A percentile compares a stretch with the other conserved stretches of the same genome.
Evolutionary conservation across 768 basidiomycete genomes (phyloP).

Genomic region (Cytidiella melzeri): DNA sequence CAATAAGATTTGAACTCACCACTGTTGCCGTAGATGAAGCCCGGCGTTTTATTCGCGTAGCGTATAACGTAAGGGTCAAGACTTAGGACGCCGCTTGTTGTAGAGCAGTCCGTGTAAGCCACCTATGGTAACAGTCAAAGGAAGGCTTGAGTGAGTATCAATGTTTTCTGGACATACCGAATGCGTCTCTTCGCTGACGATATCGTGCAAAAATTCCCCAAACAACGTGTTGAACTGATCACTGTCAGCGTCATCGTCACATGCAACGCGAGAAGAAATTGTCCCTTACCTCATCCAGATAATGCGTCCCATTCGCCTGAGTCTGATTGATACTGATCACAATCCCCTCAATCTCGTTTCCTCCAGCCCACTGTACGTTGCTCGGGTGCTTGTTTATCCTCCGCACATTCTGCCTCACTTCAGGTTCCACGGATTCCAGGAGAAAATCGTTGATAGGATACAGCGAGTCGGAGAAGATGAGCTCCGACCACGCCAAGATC

Average conservation of each 20-base stretch:
- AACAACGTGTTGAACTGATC: conserved; percentile 43
- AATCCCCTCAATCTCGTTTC: conserved; percentile 56
- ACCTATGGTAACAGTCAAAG: conserved; percentile 32
- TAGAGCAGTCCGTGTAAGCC: conserved; percentile 55
- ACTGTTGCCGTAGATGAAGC: conserved; percentile 50
- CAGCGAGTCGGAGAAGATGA: conserved; percentile 52
- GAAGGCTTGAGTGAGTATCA: too few species aligned
- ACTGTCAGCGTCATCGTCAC: not conserved
- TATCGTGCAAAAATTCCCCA: conserved; percentile 44
- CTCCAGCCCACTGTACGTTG: conserved; percentile 54
- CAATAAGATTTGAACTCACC: conserved; percentile 26
- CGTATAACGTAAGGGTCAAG: conserved; percentile 48
- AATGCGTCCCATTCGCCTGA: conserved; percentile 39
- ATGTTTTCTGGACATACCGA: conserved; percentile 36
- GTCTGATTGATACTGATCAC: conserved; percentile 32
- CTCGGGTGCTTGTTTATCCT: conserved; percentile 52
- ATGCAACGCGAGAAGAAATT: not conserved
- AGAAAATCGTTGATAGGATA: conserved; percentile 52
- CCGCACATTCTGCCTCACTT: conserved; percentile 52
- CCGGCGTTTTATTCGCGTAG: conserved; percentile 43
- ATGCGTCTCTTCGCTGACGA: conserved; percentile 42
- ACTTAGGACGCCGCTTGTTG: conserved; percentile 50
- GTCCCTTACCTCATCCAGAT: conserved; percentile 48
- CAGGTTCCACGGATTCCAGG: conserved; percentile 44
- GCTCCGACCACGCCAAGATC: conserved; percentile 56